These are phyloP conservation scores for Pleurotus tuoliensis DNA, from an alignment of 768 basidiomycete species.

Conservation along the genomic window DNA sequence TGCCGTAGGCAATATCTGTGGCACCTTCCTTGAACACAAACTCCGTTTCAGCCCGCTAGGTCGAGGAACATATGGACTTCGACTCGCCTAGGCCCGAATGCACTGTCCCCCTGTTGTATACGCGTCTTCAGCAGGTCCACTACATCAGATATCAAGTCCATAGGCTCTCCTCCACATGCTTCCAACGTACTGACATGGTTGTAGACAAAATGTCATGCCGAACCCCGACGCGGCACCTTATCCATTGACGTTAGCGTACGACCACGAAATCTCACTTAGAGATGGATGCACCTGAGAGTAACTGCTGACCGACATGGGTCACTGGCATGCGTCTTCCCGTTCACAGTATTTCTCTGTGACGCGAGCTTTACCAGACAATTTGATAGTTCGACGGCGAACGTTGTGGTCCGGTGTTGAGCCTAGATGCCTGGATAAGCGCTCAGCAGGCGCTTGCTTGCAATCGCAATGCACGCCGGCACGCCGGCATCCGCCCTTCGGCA, in stretches of 20 bases:
- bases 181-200: conserved; percentile 55
- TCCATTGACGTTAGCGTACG: neutral
- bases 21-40: conserved; percentile 24
- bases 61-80: neutral
- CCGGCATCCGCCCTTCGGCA: no score
- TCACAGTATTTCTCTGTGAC: no score
- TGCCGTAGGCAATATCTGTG: conserved; percentile 45
- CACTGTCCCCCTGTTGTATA: conserved; percentile 74
- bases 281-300: conserved; percentile 50
- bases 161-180: neutral
- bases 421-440: no score
- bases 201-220: conserved; percentile 67
- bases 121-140: conserved; percentile 94
- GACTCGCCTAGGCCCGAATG: conserved; percentile 30
- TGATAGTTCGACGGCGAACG: no score
- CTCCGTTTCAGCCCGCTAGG: neutral
- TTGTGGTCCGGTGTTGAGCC: no score
- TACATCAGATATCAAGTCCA: conserved; percentile 19
- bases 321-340: neutral
- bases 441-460: no score
- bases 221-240: conserved; percentile 78
- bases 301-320: conserved; percentile 67
- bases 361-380: no score
- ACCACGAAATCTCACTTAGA: neutral
- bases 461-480: no score